These are phyloP conservation scores for Tilletia caries DNA, from an alignment of 1,284 basidiomycete genomes.

Conservation along the genomic window DNA sequence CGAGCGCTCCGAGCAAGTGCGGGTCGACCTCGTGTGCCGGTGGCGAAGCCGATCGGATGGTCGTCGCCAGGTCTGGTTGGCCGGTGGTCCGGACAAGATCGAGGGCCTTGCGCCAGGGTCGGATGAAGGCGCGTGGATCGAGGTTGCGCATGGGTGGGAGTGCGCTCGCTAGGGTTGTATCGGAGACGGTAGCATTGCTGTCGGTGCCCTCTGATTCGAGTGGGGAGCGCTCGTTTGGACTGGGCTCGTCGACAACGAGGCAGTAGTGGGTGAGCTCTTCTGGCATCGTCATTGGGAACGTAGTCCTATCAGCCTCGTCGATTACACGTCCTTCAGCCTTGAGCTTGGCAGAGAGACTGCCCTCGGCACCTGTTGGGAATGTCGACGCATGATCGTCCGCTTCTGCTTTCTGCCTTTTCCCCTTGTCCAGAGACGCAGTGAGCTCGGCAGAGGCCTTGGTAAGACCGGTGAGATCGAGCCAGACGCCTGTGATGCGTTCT, in stretches of 20 bases:
- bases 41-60: background rate
- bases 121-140: constrained; percentile 12
- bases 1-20: constrained; percentile 39
- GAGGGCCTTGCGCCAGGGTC: constrained; percentile 4
- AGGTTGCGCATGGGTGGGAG: constrained; percentile 12
- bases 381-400: background rate
- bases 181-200: too few species aligned
- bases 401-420: background rate
- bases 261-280: constrained; percentile 42
- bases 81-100: background rate
- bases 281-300: constrained; percentile 30
- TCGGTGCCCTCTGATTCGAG: too few species aligned
- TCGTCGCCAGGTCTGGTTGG: constrained; percentile 2
- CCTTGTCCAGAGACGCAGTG: background rate
- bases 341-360: background rate
- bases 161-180: background rate
- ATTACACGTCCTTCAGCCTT: background rate
- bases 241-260: constrained; percentile 40
- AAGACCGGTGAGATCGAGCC: constrained; percentile 49
- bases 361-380: background rate
- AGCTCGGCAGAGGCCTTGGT: constrained; percentile 22
- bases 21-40: constrained; percentile 31
- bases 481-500: constrained; percentile 29
- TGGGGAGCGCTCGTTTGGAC: too few species aligned
- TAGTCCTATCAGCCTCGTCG: constrained; percentile 23